A percentile compares a stretch with the other conserved stretches of the same genome.
phyloP scores from a whole-genome alignment of 1,139 yeast genomes.

The Blastobotrys proliferans region DNA sequence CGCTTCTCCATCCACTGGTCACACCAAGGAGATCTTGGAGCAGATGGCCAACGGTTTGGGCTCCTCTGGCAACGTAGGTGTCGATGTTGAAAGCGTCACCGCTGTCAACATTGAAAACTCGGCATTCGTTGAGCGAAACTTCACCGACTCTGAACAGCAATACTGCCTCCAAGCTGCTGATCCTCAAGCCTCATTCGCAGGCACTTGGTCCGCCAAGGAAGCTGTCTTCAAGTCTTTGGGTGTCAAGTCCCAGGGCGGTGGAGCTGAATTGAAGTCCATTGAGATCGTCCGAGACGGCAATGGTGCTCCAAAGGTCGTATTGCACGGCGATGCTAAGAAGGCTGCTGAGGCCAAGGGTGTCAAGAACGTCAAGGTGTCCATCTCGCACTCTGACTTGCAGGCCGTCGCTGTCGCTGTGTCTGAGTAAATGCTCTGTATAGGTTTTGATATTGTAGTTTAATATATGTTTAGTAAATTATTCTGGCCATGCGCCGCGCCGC shows the following conservation, averaged over 20 bases:
- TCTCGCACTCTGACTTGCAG: conserved; percentile 94
- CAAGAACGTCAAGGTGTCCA: conserved; percentile 72
- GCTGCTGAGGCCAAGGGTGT: conserved; percentile 74
- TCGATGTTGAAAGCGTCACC: conserved; percentile 86
- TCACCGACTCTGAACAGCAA: conserved; percentile 70
- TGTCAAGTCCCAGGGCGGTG: conserved; percentile 87
- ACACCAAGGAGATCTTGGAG: conserved; percentile 41
- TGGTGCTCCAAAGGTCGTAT: conserved; percentile 78
- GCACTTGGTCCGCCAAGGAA: conserved; percentile 99
- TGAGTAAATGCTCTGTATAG: conserved; percentile 34
- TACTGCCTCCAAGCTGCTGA: conserved; percentile 70
- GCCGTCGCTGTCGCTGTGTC: conserved; percentile 96
- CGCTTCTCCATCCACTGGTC: conserved; percentile 29
- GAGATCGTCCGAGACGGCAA: conserved; percentile 67
- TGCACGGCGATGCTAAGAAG: conserved; percentile 69
- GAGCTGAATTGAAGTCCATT: conserved; percentile 87
- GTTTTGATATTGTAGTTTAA: neutral
- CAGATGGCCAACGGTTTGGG: conserved; percentile 42
- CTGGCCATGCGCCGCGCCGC: neutral
- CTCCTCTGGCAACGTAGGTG: conserved; percentile 75
- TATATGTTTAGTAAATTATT: no score
- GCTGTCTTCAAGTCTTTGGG: conserved; percentile 96
- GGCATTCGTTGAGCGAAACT: conserved; percentile 88
- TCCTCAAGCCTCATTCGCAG: conserved; percentile 90
- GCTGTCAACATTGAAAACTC: conserved; percentile 79